phyloP scores from a whole-genome alignment of 1,139 yeast genomes.

The Tardiomyces blankii region DNA sequence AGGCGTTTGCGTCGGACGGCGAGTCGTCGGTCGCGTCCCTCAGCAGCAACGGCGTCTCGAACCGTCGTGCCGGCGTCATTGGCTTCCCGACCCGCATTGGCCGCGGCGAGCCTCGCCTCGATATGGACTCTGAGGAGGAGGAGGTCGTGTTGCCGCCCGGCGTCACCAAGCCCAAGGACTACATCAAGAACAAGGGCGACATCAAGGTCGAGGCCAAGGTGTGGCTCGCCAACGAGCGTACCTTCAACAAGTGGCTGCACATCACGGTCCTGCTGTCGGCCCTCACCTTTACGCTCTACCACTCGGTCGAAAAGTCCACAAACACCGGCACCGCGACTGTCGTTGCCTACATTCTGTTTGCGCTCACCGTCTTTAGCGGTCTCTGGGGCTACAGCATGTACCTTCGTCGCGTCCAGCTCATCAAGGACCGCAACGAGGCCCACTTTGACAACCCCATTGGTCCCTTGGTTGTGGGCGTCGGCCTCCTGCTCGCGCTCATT shows the following conservation, averaged over 20 bases:
- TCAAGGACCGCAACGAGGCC: conserved; percentile 69
- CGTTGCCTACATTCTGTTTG: conserved; percentile 74
- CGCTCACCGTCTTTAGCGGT: conserved; percentile 69
- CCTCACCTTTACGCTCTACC: conserved; percentile 73
- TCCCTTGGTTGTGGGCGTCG: conserved; percentile 67
- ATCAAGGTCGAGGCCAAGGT: conserved; percentile 93
- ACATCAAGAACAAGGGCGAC: conserved; percentile 83
- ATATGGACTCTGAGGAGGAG: conserved; percentile 79
- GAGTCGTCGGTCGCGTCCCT: neutral
- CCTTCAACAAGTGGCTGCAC: conserved; percentile 91
- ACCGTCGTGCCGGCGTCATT: neutral
- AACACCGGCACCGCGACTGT: conserved; percentile 28
- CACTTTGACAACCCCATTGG: conserved; percentile 88
- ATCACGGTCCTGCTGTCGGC: conserved; percentile 84
- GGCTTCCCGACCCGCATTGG: conserved; percentile 2
- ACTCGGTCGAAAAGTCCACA: conserved; percentile 56
- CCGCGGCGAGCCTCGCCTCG: conserved; percentile 17
- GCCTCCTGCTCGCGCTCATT: conserved; percentile 53
- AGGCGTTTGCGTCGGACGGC: neutral
- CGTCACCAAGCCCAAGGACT: conserved; percentile 65
- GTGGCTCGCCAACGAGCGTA: conserved; percentile 97
- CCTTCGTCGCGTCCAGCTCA: conserved; percentile 56
- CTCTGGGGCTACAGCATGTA: conserved; percentile 84
- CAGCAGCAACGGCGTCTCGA: neutral
- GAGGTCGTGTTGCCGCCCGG: conserved; percentile 85